Percentiles rank a stretch among this genome's conserved stretches.
These are phyloP conservation scores for Fusarium graminum DNA, from an alignment of 2,329 filamentous ascomycete species.

Conservation along the genomic window DNA sequence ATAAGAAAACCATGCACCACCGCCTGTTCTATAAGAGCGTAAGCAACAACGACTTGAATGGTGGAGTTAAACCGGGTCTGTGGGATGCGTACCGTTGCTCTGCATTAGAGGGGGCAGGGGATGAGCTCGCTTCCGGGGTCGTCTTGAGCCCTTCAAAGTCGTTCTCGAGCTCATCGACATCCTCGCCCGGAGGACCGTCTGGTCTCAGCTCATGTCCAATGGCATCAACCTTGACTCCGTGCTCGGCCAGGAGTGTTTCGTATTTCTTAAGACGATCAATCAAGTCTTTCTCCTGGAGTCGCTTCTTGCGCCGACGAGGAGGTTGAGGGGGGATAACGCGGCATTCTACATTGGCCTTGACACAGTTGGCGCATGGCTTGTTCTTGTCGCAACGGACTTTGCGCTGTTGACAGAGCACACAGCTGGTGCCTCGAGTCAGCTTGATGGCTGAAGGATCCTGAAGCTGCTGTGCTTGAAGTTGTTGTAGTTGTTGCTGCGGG, in stretches of 20 bases:
- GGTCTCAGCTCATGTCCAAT: conserved; percentile 63
- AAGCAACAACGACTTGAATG: conserved; percentile 11
- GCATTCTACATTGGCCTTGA: conserved; percentile 73
- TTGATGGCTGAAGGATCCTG: conserved; percentile 63
- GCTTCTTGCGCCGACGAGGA: conserved; percentile 70
- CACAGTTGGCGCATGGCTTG: conserved; percentile 78
- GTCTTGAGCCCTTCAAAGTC: conserved; percentile 68
- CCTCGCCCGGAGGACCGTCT: conserved; percentile 57
- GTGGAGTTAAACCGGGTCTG: background rate
- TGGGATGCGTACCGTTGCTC: conserved; percentile 48
- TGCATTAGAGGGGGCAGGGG: conserved; percentile 49
- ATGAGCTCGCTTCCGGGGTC: conserved; percentile 61
- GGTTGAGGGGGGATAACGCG: conserved; percentile 69
- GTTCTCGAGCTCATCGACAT: conserved; percentile 68
- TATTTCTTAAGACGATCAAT: conserved; percentile 77
- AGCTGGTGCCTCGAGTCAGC: conserved; percentile 72
- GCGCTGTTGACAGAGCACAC: conserved; percentile 80
- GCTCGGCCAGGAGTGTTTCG: conserved; percentile 73
- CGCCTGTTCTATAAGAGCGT: conserved; percentile 32
- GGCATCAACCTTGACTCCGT: conserved; percentile 77
- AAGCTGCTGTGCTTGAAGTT: conserved; percentile 43
- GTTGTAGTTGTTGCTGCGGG: conserved; percentile 40
- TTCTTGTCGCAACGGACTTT: conserved; percentile 81
- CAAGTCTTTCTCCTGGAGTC: conserved; percentile 77
- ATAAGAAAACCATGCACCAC: conserved; percentile 62